These are phyloP conservation scores for Medicago arabica DNA, from an alignment of 306 rosid genomes.

Conservation along the genomic window DNA sequence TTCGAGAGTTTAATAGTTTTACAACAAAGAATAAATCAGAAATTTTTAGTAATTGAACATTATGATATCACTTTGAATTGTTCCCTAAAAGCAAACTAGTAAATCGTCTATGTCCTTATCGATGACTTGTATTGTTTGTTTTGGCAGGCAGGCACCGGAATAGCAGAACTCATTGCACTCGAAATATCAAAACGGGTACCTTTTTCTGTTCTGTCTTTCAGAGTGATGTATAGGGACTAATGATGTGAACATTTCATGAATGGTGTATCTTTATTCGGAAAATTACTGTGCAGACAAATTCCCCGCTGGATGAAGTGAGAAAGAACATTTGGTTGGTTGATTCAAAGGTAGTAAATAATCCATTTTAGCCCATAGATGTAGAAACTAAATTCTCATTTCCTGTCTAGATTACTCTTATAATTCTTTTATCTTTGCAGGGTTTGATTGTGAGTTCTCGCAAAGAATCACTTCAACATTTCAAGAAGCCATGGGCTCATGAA, in stretches of 20 bases:
- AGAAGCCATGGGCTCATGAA: conserved; percentile 97
- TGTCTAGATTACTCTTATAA: conserved; percentile 29
- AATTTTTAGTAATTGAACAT: no score
- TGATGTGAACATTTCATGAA: conserved; percentile 32
- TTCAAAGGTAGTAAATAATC: conserved; percentile 70
- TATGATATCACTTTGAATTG: conserved; percentile 15
- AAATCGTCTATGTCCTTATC: conserved; percentile 25
- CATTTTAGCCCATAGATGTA: conserved; percentile 12
- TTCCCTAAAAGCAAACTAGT: background rate
- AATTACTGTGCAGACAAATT: conserved; percentile 70
- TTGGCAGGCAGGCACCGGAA: conserved; percentile 98
- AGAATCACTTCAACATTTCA: conserved; percentile 94
- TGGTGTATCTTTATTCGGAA: conserved; percentile 18
- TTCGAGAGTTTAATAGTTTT: conserved; percentile 23
- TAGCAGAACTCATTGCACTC: conserved; percentile 96
- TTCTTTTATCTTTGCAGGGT: conserved; percentile 64
- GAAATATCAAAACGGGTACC: conserved; percentile 87
- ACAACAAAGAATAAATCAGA: background rate
- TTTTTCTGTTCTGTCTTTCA: background rate
- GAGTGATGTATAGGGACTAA: background rate
- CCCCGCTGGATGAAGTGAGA: conserved; percentile 80
- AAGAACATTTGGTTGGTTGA: conserved; percentile 90
- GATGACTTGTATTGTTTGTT: conserved; percentile 49
- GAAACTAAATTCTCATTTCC: conserved; percentile 35
- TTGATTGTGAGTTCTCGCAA: conserved; percentile 79